Percentiles rank a stretch among this genome's conserved stretches.
Conservation (phyloP, 768 basidiomycete species). For the Punctularia strigosozonata region DNA sequence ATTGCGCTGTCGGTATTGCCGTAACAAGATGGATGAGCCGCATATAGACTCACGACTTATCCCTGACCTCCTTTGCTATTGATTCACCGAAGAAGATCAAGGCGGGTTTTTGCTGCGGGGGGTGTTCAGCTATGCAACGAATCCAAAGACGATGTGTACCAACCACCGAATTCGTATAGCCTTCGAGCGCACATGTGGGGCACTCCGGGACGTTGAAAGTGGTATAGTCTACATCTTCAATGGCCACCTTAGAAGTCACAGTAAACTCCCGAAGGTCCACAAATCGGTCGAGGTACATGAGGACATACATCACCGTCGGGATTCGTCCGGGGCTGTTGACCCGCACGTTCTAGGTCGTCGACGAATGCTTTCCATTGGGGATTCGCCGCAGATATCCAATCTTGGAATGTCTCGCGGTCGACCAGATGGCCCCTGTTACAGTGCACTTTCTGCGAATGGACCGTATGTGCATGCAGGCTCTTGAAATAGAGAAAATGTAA, state of each 20-base stretch:
- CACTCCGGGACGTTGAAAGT: constrained; percentile 78
- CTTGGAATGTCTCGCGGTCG: constrained; percentile 60
- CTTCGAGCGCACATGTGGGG: constrained; percentile 47
- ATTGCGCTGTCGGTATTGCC: constrained; percentile 1
- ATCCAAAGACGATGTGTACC: background rate
- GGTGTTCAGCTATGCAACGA: constrained; percentile 1
- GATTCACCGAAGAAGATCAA: constrained; percentile 89
- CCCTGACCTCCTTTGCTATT: constrained; percentile 50
- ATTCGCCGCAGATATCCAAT: constrained; percentile 58
- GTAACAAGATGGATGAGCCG: background rate
- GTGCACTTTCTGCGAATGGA: constrained; percentile 48
- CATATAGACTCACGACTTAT: constrained; percentile 49
- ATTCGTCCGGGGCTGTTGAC: constrained; percentile 63
- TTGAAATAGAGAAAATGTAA: background rate
- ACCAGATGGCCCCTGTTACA: constrained; percentile 67
- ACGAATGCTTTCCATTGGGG: constrained; percentile 68
- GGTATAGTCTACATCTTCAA: constrained; percentile 67
- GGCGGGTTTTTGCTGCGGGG: constrained; percentile 61
- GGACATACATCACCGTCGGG: constrained; percentile 80
- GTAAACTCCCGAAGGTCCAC: background rate
- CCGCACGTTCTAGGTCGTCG: constrained; percentile 48
- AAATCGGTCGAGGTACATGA: background rate
- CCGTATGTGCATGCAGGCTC: background rate
- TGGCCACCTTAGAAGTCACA: constrained; percentile 44
- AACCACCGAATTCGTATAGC: constrained; percentile 26